These are phyloP conservation scores for Sclerotinia trifoliorum DNA, from an alignment of 2,329 filamentous ascomycete genomes.

Conservation along the genomic window DNA sequence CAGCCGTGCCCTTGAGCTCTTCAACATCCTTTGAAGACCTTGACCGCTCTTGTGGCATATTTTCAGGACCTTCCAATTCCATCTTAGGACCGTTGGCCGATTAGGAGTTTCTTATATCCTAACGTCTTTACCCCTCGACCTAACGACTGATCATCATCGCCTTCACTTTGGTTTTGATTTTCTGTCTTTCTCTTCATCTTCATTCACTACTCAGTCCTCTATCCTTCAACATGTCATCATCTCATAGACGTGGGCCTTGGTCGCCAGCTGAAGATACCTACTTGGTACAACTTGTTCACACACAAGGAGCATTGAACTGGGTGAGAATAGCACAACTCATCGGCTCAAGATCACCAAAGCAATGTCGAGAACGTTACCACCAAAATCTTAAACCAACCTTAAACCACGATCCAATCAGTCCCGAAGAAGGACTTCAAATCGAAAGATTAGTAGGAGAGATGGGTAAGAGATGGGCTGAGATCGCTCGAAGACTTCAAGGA, in stretches of 20 bases:
- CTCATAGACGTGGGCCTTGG: conserved; percentile 77
- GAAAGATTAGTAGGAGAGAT: conserved; percentile 72
- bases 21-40: conserved; percentile 8
- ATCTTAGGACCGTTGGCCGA: conserved; percentile 6
- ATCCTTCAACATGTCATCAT: conserved; percentile 34
- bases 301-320: conserved; percentile 82
- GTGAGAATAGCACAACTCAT: conserved; percentile 78
- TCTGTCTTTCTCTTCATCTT: conserved; percentile 1
- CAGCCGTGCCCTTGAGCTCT: conserved; percentile 22
- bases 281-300: conserved; percentile 67
- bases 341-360: conserved; percentile 79
- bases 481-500: conserved; percentile 75
- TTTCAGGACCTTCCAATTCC: conserved; percentile 8
- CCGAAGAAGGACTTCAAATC: conserved; percentile 70
- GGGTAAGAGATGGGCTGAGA: conserved; percentile 91
- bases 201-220: background rate
- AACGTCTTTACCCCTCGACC: conserved; percentile 14
- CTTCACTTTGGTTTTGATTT: conserved; percentile 11
- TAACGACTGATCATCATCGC: conserved; percentile 11
- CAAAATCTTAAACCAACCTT: conserved; percentile 82
- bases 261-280: conserved; percentile 71
- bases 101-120: conserved; percentile 20
- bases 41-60: conserved; percentile 22
- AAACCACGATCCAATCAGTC: conserved; percentile 70
- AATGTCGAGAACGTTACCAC: conserved; percentile 91